phyloP scores from a whole-genome alignment of 176 grass and related monocot genomes.

The Oropetium thomaeum region DNA sequence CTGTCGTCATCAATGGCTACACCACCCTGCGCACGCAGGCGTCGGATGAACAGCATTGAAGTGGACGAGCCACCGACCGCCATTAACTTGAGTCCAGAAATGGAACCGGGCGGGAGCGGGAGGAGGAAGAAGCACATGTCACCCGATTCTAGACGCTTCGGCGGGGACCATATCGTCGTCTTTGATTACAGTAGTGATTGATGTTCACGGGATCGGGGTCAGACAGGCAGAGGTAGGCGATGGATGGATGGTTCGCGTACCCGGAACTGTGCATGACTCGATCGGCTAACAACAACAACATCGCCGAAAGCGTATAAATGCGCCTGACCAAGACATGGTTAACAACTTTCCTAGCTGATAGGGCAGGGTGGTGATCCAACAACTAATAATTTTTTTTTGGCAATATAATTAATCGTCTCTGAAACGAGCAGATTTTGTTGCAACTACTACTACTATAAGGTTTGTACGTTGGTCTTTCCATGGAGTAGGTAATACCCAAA shows the following conservation, averaged over 20 bases:
- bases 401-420: too few species aligned
- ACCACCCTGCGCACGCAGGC: neutral
- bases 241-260: too few species aligned
- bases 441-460: too few species aligned
- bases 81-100: neutral
- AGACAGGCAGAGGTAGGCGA: too few species aligned
- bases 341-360: too few species aligned
- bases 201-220: too few species aligned
- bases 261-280: too few species aligned
- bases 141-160: neutral
- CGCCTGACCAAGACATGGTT: neutral
- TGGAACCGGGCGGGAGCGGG: neutral
- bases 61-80: neutral
- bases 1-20: constrained; percentile 22
- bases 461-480: too few species aligned
- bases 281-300: too few species aligned
- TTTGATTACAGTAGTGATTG: too few species aligned
- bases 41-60: neutral
- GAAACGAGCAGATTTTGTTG: neutral
- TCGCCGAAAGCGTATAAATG: neutral
- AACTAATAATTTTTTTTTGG: neutral
- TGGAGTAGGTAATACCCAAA: too few species aligned
- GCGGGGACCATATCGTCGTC: neutral
- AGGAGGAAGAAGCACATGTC: neutral
- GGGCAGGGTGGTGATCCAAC: neutral